A percentile compares a stretch with the other conserved stretches of the same genome.
Evolutionary conservation across 306 rosid genomes (phyloP).

Genomic region (Dryas drummondii): DNA sequence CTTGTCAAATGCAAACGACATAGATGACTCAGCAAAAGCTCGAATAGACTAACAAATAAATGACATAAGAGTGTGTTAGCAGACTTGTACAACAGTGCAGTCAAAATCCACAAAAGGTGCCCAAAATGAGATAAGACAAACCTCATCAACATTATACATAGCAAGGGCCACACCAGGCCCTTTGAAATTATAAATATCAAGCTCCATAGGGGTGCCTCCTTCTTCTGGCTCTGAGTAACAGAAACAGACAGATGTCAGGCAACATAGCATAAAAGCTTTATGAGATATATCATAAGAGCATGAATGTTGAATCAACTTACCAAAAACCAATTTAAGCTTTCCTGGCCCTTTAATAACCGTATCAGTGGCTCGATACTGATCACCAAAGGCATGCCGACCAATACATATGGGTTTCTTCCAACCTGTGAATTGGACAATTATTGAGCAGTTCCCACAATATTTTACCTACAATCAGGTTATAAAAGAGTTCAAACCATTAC

Average conservation of each 20-base stretch:
- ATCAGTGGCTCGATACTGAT: conserved; percentile 97
- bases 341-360: conserved; percentile 71
- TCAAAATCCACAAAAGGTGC: background rate
- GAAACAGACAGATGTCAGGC: conserved; percentile 25
- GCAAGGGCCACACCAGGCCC: conserved; percentile 94
- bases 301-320: conserved; percentile 45
- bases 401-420: conserved; percentile 99
- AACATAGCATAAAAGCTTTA: background rate
- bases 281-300: conserved; percentile 20
- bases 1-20: conserved; percentile 77
- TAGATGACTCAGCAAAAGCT: conserved; percentile 93
- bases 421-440: conserved; percentile 57
- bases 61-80: conserved; percentile 16
- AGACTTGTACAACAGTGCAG: background rate
- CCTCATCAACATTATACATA: conserved; percentile 97
- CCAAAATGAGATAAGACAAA: conserved; percentile 30
- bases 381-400: conserved; percentile 99
- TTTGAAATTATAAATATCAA: conserved; percentile 78
- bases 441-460: conserved; percentile 25
- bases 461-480: conserved; percentile 21
- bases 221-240: conserved; percentile 70
- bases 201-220: conserved; percentile 66
- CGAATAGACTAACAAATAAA: conserved; percentile 66
- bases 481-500: conserved; percentile 44
- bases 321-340: conserved; percentile 90